These are phyloP conservation scores for Chlamydomonas schloesseri DNA, from an alignment of 139 green algal species.

Conservation along the genomic window DNA sequence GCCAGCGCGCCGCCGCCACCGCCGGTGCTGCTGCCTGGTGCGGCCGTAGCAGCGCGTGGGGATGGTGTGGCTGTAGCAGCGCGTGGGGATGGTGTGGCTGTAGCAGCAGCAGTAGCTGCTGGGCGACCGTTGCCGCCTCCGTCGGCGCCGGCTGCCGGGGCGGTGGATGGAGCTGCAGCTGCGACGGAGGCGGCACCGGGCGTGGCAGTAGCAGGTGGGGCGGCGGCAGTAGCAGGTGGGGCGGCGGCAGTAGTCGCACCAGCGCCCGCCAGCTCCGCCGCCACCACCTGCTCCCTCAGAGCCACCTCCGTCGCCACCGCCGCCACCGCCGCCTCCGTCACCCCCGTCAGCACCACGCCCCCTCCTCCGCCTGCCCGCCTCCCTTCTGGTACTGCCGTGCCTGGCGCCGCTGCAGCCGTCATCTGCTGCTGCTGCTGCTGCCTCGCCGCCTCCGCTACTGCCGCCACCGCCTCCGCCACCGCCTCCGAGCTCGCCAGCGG, in stretches of 20 bases:
- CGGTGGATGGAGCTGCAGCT: background rate
- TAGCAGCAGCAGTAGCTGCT: too few species aligned
- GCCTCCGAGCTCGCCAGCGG: constrained; percentile 29
- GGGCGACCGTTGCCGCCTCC: too few species aligned
- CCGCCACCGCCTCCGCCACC: constrained; percentile 8
- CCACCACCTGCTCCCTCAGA: background rate
- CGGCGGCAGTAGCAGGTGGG: background rate
- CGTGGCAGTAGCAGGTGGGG: background rate
- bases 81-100: too few species aligned
- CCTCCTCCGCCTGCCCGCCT: background rate
- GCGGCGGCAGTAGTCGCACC: too few species aligned
- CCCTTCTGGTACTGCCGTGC: too few species aligned
- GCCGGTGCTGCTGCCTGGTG: background rate
- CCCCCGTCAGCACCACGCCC: background rate
- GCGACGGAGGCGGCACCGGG: background rate
- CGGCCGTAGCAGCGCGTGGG: too few species aligned
- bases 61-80: too few species aligned
- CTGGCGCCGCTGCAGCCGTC: background rate
- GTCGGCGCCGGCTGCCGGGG: too few species aligned
- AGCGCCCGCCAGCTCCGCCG: too few species aligned
- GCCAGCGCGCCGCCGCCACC: background rate
- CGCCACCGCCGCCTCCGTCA: background rate
- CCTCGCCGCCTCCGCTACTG: background rate
- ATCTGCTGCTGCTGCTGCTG: background rate
- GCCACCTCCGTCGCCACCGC: constrained; percentile 27